Conservation (phyloP, 768 basidiomycete species). For the Hebeloma cylindrosporum region DNA sequence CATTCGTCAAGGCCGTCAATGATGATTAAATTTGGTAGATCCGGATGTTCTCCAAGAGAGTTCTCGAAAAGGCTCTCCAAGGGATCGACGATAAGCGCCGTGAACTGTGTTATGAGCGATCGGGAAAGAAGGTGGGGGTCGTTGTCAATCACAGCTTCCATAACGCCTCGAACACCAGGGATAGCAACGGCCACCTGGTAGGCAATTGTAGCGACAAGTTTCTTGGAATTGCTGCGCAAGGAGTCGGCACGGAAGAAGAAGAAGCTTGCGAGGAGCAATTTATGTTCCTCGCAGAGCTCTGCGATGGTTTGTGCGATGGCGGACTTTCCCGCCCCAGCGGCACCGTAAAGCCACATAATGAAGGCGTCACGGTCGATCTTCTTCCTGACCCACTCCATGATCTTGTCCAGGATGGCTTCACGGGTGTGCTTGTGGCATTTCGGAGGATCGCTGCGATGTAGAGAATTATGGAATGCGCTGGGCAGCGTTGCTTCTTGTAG, state of each 20-base stretch:
- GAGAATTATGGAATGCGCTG: too few species aligned
- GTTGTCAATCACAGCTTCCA: not conserved
- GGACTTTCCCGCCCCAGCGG: conserved; percentile 7
- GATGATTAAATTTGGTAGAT: not conserved
- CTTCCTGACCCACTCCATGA: conserved; percentile 1
- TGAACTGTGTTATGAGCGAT: not conserved
- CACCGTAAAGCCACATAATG: conserved; percentile 5
- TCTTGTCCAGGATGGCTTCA: not conserved
- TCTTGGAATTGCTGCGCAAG: not conserved
- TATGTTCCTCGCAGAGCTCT: not conserved
- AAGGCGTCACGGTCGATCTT: too few species aligned
- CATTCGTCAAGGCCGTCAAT: conserved; percentile 6
- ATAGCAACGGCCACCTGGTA: not conserved
- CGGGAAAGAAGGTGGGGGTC: not conserved
- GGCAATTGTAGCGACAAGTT: not conserved
- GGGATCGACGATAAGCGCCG: not conserved
- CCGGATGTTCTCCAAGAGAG: not conserved
- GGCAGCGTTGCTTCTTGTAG: too few species aligned
- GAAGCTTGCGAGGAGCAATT: not conserved
- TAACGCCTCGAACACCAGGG: not conserved
- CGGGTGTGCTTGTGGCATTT: conserved; percentile 4
- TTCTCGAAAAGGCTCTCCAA: not conserved
- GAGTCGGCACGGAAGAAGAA: not conserved
- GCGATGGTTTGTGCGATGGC: conserved; percentile 2
- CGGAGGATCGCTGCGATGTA: not conserved